These are phyloP conservation scores for Galerina marginata DNA, from an alignment of 768 basidiomycete genomes.

Conservation along the genomic window DNA sequence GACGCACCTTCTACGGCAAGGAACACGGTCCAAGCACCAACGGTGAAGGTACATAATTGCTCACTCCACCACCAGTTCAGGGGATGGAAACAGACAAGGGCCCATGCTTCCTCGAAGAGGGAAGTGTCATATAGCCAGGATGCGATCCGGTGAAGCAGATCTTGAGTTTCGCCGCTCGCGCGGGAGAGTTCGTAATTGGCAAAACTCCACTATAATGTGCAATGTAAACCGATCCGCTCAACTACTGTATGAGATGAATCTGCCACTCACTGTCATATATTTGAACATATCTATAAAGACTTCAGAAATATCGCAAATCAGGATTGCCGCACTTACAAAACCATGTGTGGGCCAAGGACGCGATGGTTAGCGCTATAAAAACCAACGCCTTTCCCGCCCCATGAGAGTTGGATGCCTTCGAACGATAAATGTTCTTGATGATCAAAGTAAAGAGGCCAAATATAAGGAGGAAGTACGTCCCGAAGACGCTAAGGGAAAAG, in stretches of 20 bases:
- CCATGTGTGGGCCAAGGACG: conserved; percentile 41
- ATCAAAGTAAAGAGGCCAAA: conserved; percentile 28
- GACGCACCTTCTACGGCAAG: conserved; percentile 55
- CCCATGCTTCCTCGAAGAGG: conserved; percentile 67
- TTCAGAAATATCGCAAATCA: not conserved
- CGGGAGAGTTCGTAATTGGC: conserved; percentile 41
- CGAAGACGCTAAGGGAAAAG: conserved; percentile 28
- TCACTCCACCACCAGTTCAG: conserved; percentile 76
- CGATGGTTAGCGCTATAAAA: conserved; percentile 28
- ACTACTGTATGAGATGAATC: not conserved
- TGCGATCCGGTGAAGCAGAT: conserved; percentile 41
- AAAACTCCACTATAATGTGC: conserved; percentile 57
- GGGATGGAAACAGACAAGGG: conserved; percentile 45
- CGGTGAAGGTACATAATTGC: conserved; percentile 65
- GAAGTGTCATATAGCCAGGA: conserved; percentile 59
- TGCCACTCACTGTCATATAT: conserved; percentile 33
- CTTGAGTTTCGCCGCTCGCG: not conserved
- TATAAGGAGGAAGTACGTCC: conserved; percentile 33
- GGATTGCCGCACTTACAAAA: conserved; percentile 28
- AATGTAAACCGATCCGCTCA: not conserved
- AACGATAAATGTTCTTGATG: conserved; percentile 2
- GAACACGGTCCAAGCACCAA: conserved; percentile 60
- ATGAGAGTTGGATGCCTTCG: not conserved
- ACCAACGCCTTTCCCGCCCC: not conserved
- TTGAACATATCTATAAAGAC: conserved; percentile 36